These are phyloP conservation scores for Schizopora paradoxa DNA, from an alignment of 1,284 basidiomycete species.

Conservation along the genomic window DNA sequence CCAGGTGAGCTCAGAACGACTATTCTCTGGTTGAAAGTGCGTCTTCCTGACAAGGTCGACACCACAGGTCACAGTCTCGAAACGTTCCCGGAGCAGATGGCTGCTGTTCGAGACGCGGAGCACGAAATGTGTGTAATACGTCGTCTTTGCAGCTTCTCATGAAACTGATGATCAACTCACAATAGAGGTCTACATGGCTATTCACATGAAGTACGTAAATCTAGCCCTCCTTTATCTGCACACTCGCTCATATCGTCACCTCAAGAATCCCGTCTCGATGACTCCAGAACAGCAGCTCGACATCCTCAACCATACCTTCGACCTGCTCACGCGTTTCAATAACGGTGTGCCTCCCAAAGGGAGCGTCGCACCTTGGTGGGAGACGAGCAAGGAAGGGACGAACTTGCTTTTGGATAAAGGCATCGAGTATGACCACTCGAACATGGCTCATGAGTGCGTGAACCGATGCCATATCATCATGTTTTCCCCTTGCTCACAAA, in stretches of 20 bases:
- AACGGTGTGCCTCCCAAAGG: conserved; percentile 62
- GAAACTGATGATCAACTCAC: conserved; percentile 7
- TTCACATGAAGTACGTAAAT: conserved; percentile 56
- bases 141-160: neutral
- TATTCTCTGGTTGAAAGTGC: neutral
- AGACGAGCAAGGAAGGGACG: conserved; percentile 65
- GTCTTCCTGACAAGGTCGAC: neutral
- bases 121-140: conserved; percentile 51
- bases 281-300: conserved; percentile 64
- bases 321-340: conserved; percentile 65
- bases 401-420: conserved; percentile 69
- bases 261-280: conserved; percentile 59
- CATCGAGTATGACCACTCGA: conserved; percentile 71
- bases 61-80: conserved; percentile 60
- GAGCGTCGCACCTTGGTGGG: conserved; percentile 76
- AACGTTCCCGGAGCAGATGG: conserved; percentile 63
- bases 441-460: conserved; percentile 57
- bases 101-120: conserved; percentile 59
- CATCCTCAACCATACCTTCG: conserved; percentile 64
- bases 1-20: conserved; percentile 39
- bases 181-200: conserved; percentile 66
- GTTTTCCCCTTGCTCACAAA: too few species aligned
- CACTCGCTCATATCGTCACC: neutral
- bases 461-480: too few species aligned
- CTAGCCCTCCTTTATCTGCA: neutral